phyloP scores from a whole-genome alignment of 2,329 filamentous ascomycete genomes.

The Fusarium coicis region DNA sequence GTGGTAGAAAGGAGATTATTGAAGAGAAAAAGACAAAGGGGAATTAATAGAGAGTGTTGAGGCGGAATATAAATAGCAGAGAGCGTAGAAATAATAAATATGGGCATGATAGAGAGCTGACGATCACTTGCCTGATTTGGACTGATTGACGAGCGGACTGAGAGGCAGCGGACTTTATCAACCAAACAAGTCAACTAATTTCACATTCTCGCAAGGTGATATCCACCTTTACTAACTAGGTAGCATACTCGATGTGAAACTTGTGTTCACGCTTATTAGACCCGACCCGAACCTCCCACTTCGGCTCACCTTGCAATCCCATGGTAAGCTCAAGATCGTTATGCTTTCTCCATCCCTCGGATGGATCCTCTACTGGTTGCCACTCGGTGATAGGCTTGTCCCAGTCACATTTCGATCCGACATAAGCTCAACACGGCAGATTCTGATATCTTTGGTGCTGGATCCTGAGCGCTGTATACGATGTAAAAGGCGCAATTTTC shows the following conservation, averaged over 20 bases:
- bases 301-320: background rate
- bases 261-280: background rate
- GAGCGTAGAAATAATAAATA: too few species aligned
- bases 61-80: background rate
- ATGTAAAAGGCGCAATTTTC: accelerated
- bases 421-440: background rate
- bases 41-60: background rate
- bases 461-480: background rate
- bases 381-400: background rate
- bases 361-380: background rate
- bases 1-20: accelerated
- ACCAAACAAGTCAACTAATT: background rate
- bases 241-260: background rate
- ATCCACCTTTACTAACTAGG: background rate
- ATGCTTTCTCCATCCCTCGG: background rate
- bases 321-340: background rate
- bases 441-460: background rate
- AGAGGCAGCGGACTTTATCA: accelerated
- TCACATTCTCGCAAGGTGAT: too few species aligned
- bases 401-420: background rate
- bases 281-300: background rate
- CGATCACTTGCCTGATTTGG: background rate
- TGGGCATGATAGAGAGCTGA: accelerated
- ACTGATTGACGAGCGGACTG: background rate
- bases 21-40: accelerated